A percentile compares a stretch with the other conserved stretches of the same genome.
phyloP scores from a whole-genome alignment of 768 basidiomycete genomes.

The Pholiota conissans region DNA sequence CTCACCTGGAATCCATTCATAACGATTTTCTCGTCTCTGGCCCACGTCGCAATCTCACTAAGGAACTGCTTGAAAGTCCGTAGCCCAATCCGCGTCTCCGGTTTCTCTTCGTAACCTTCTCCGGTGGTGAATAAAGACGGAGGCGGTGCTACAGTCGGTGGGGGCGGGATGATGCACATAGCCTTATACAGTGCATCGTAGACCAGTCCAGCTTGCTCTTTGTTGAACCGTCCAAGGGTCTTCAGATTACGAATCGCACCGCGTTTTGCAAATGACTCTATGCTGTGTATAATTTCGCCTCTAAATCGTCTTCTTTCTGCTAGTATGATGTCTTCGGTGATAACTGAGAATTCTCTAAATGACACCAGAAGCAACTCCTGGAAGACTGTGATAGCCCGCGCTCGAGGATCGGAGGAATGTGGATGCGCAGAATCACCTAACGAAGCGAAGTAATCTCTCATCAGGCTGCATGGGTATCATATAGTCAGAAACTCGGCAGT shows the following conservation, averaged over 20 bases:
- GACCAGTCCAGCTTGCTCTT: constrained; percentile 86
- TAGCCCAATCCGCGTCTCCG: constrained; percentile 87
- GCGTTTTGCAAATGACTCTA: constrained; percentile 93
- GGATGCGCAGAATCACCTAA: constrained; percentile 96
- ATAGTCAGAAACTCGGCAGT: neutral
- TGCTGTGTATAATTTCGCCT: constrained; percentile 86
- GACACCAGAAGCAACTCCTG: constrained; percentile 96
- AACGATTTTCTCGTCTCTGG: constrained; percentile 89
- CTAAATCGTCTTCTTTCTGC: constrained; percentile 85
- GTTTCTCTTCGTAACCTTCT: constrained; percentile 69
- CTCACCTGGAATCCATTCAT: constrained; percentile 87
- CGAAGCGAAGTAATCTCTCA: constrained; percentile 93
- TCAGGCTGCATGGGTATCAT: constrained; percentile 67
- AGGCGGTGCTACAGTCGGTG: constrained; percentile 47
- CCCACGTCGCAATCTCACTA: constrained; percentile 94
- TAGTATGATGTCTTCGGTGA: constrained; percentile 92
- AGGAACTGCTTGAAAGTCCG: constrained; percentile 87
- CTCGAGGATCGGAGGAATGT: constrained; percentile 79
- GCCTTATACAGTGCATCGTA: constrained; percentile 91
- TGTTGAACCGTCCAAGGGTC: constrained; percentile 75
- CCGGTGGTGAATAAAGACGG: constrained; percentile 55
- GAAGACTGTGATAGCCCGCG: constrained; percentile 94
- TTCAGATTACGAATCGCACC: constrained; percentile 86
- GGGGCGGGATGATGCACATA: constrained; percentile 75
- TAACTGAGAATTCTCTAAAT: constrained; percentile 95